Percentiles rank a stretch among this genome's conserved stretches.
Evolutionary conservation across 2,329 filamentous ascomycete genomes (phyloP).

Genomic region (Rhynchosporium graminicola): DNA sequence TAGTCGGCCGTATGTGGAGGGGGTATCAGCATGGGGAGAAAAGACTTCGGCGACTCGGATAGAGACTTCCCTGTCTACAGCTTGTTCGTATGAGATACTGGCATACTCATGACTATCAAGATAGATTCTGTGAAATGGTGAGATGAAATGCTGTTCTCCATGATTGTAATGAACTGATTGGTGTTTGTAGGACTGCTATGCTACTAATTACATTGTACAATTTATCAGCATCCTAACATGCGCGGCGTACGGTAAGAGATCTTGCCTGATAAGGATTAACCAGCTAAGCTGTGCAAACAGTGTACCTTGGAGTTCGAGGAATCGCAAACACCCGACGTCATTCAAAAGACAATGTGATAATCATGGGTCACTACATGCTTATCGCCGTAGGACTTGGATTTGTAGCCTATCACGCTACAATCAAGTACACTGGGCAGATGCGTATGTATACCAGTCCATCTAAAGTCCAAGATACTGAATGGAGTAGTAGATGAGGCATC

Average conservation of each 20-base stretch:
- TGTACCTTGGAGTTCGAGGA: slow-evolving; percentile 21
- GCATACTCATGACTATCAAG: neutral
- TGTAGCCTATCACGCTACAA: slow-evolving; percentile 20
- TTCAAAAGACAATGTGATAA: slow-evolving; percentile 14
- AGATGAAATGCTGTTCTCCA: neutral
- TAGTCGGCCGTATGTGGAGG: slow-evolving; percentile 22
- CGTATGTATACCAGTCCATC: slow-evolving; percentile 1
- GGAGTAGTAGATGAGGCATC: slow-evolving; percentile 22
- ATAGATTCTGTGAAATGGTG: slow-evolving; percentile 26
- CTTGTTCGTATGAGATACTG: neutral
- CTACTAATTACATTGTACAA: slow-evolving; percentile 51
- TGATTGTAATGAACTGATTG: neutral
- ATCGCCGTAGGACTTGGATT: slow-evolving; percentile 20
- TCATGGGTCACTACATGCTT: slow-evolving; percentile 16
- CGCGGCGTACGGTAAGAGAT: slow-evolving; percentile 46
- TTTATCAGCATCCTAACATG: slow-evolving; percentile 54
- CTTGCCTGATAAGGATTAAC: neutral
- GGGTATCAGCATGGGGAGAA: slow-evolving; percentile 19
- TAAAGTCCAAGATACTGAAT: neutral
- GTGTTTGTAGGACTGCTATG: slow-evolving; percentile 49
- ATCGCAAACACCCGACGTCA: slow-evolving; percentile 16
- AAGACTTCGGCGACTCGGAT: slow-evolving; percentile 18
- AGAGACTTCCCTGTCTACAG: neutral
- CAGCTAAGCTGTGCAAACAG: slow-evolving; percentile 6
- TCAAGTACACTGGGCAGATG: slow-evolving; percentile 24